A percentile compares a stretch with the other conserved stretches of the same genome.
phyloP scores from a whole-genome alignment of 805 yeast genomes.

The Candida saitoana region DNA sequence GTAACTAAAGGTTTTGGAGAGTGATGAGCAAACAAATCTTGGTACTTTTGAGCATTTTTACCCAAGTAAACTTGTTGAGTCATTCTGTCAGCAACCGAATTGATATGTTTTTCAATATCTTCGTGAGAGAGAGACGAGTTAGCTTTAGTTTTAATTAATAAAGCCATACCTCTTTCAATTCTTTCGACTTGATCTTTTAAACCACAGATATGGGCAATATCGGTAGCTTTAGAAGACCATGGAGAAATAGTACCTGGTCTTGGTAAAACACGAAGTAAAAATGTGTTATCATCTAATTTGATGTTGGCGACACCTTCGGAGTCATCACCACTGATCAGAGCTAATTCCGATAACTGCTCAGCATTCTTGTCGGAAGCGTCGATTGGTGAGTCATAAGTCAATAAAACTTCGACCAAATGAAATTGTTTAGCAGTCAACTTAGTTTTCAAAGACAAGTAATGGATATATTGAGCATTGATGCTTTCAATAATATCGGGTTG shows the following conservation, averaged over 20 bases:
- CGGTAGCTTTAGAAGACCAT: conserved; percentile 98
- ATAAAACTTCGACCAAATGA: conserved; percentile 52
- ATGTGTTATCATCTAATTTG: conserved; percentile 31
- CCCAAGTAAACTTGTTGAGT: conserved; percentile 66
- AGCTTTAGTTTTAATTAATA: conserved; percentile 65
- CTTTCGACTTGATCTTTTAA: conserved; percentile 66
- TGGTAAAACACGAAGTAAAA: conserved; percentile 76
- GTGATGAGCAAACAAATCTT: conserved; percentile 74
- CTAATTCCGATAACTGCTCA: conserved; percentile 32
- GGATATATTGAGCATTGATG: conserved; percentile 73
- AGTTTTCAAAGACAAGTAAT: conserved; percentile 63
- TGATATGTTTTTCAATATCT: conserved; percentile 49
- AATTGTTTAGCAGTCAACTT: conserved; percentile 37
- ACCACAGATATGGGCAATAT: conserved; percentile 87
- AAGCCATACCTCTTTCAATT: conserved; percentile 85
- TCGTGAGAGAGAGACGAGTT: conserved; percentile 57
- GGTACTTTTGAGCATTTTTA: conserved; percentile 56
- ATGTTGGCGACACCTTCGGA: conserved; percentile 8
- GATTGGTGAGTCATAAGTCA: conserved; percentile 69
- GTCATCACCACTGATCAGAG: conserved; percentile 24
- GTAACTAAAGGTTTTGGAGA: conserved; percentile 77
- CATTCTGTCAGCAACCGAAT: conserved; percentile 88
- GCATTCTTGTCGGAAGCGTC: conserved; percentile 48
- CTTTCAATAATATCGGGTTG: conserved; percentile 52
- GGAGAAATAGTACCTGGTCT: conserved; percentile 97